These are phyloP conservation scores for Backusella macrospora DNA, from an alignment of 192 early-diverging fungal species.

Conservation along the genomic window DNA sequence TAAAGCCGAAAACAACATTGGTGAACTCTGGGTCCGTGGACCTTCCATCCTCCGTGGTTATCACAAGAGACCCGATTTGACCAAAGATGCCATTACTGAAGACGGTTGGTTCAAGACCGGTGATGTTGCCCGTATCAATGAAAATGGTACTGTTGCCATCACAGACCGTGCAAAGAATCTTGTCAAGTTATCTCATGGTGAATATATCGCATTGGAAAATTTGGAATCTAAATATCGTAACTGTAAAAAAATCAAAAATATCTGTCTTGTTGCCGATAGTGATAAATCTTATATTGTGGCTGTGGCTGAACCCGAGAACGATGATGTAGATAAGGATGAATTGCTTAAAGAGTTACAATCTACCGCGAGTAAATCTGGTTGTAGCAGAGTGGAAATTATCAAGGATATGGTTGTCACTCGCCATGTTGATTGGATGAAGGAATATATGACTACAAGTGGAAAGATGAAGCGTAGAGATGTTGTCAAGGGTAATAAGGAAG, in stretches of 20 bases:
- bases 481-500: constrained; percentile 32
- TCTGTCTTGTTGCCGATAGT: constrained; percentile 72
- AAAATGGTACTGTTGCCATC: constrained; percentile 62
- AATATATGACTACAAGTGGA: constrained; percentile 76
- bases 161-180: constrained; percentile 85
- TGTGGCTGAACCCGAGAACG: constrained; percentile 62
- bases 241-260: constrained; percentile 68
- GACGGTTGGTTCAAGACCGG: constrained; percentile 65
- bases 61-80: constrained; percentile 51
- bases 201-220: constrained; percentile 65
- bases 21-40: constrained; percentile 69
- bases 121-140: constrained; percentile 46
- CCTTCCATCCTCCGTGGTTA: constrained; percentile 60
- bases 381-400: constrained; percentile 68
- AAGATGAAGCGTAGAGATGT: constrained; percentile 70
- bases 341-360: constrained; percentile 58
- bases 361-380: constrained; percentile 54
- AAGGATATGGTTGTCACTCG: constrained; percentile 53
- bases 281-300: constrained; percentile 67
- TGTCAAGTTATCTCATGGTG: constrained; percentile 76
- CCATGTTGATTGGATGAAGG: constrained; percentile 69
- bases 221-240: constrained; percentile 74
- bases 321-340: constrained; percentile 42
- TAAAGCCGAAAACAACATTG: constrained; percentile 51
- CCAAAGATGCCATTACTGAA: constrained; percentile 48